Percentiles rank a stretch among this genome's conserved stretches.
These are phyloP conservation scores for Tetrapisispora arboricola DNA, from an alignment of 805 yeast species.

Conservation along the genomic window DNA sequence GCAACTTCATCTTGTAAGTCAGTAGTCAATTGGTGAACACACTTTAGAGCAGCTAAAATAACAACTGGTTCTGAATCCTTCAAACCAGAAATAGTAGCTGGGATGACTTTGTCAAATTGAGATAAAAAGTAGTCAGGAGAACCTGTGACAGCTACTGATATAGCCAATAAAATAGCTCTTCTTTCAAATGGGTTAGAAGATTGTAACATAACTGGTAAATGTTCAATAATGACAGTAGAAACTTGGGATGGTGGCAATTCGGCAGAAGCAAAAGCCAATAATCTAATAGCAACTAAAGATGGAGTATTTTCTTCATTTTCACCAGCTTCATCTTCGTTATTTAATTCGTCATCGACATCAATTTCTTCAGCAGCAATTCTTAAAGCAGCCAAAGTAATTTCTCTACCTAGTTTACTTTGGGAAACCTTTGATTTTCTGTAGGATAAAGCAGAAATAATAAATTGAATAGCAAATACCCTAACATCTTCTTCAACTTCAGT, in stretches of 20 bases:
- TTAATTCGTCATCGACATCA: constrained; percentile 64
- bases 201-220: constrained; percentile 45
- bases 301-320: constrained; percentile 90
- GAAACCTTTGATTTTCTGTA: constrained; percentile 74
- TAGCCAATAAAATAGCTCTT: constrained; percentile 75
- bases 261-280: constrained; percentile 66
- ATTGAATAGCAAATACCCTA: constrained; percentile 75
- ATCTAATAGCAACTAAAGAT: constrained; percentile 63
- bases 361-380: constrained; percentile 74
- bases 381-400: constrained; percentile 61
- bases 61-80: constrained; percentile 68
- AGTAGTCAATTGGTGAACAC: constrained; percentile 65
- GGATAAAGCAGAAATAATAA: constrained; percentile 66
- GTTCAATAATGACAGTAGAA: constrained; percentile 65
- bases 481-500: constrained; percentile 63
- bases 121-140: constrained; percentile 86
- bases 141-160: constrained; percentile 80
- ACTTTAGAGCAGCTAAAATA: constrained; percentile 74
- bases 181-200: constrained; percentile 66
- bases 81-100: constrained; percentile 64
- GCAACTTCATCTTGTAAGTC: constrained; percentile 82
- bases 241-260: constrained; percentile 92
- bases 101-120: constrained; percentile 64
- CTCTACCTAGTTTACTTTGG: constrained; percentile 75
- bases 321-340: constrained; percentile 77